Base-by-base conservation (phyloP, 2,329 filamentous ascomycete species). In the Talaromyces sp. region DNA sequence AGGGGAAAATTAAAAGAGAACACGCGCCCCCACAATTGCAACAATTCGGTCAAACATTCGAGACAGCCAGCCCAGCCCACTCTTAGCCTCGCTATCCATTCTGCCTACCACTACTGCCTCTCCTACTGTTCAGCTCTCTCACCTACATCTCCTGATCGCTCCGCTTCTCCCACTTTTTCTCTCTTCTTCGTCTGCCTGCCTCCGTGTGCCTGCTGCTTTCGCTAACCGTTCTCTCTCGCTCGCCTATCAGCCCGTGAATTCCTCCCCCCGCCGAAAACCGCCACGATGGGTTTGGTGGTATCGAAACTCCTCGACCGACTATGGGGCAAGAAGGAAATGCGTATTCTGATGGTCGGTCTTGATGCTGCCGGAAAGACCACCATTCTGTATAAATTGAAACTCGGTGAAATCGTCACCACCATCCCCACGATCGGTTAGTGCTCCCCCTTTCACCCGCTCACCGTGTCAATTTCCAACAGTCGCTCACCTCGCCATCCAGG, bases 281-380 rank as follows among this genome's bases (percentile, higher is more conserved):
- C 75, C 76, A 93, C 80, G 81, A 99, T 99, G 95, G 95, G 95
- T 96, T 86, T 98, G 80, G 87, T 89, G 77, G 91, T 98, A 82
- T 98, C 93, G 74, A 96, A 95, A 86, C 80, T 98, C 77, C 95
- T 98, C 80, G 91, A 96, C 78, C 88, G 89, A 83, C 86, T 98
- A 80, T 96, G 91, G 89, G 92, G 93, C 76, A 96, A 96, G 89
- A 98, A 98, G 89, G 95, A 99, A 88, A 99, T 99, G 95, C 89
- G 95, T 85, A 97, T 99, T 84, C 81, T 99, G 81, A 99, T 99
- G 95, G 93, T 99, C 73, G 95, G 95, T 86, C 88, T 99, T 74
- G 95, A 99, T 81, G 95, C 95, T 74, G 95, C 95, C 79, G 95
- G 95, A 89, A 99, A 99, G 87, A 99, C 95, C 75, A 99, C 95